Evolutionary conservation across 495 filamentous ascomycete genomes (phyloP).

Genomic region (Entonaema liquescens): DNA sequence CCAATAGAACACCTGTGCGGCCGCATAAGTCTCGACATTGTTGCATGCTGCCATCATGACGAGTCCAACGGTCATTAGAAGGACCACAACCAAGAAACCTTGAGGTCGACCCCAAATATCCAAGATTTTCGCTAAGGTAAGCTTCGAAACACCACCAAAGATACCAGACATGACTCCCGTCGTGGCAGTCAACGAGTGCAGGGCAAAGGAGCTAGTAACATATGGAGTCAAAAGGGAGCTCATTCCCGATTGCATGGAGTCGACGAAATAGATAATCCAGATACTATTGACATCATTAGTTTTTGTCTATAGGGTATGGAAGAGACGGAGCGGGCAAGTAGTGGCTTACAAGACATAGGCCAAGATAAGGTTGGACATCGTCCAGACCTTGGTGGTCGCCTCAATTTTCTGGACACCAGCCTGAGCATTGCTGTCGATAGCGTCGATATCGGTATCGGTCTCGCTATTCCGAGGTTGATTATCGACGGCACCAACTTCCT

Average conservation of each 20-base stretch:
- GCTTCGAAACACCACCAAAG: conserved; percentile 68
- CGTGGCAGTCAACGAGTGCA: conserved; percentile 59
- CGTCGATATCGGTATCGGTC: conserved; percentile 45
- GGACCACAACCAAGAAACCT: conserved; percentile 52
- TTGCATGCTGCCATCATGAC: conserved; percentile 63
- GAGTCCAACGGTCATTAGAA: conserved; percentile 55
- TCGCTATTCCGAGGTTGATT: conserved; percentile 29
- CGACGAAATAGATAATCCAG: conserved; percentile 63
- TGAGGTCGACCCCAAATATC: conserved; percentile 70
- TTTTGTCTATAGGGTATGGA: neutral
- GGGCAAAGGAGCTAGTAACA: conserved; percentile 55
- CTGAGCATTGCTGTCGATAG: conserved; percentile 46
- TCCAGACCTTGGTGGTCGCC: conserved; percentile 59
- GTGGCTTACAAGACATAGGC: conserved; percentile 53
- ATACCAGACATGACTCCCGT: conserved; percentile 60
- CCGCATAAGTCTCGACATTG: conserved; percentile 58
- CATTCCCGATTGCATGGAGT: conserved; percentile 57
- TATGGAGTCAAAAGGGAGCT: conserved; percentile 51
- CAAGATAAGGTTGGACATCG: conserved; percentile 50
- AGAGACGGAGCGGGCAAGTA: neutral
- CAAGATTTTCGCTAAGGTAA: conserved; percentile 70
- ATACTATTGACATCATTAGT: conserved; percentile 49
- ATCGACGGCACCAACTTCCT: conserved; percentile 33
- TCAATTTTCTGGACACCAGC: conserved; percentile 60
- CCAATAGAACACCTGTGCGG: conserved; percentile 65